Percentiles rank a stretch among this genome's conserved stretches.
These are phyloP conservation scores for Microthlaspi erraticum DNA, from an alignment of 345 rosid genomes.

Conservation along the genomic window DNA sequence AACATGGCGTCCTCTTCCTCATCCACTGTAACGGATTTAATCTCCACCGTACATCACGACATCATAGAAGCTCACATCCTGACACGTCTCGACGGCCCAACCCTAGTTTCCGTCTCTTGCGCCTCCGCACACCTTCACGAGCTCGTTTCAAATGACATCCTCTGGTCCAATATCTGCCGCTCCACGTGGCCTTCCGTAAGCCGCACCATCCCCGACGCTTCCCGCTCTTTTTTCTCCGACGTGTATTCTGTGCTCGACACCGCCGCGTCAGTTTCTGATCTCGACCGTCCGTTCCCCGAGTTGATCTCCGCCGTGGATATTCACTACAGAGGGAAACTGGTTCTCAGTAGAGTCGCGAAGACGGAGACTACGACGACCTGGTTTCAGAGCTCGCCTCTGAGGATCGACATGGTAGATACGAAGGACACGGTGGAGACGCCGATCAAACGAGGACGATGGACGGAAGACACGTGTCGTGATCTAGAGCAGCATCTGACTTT, in stretches of 20 bases:
- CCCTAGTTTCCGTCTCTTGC: conserved; percentile 65
- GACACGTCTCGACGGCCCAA: conserved; percentile 71
- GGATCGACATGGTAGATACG: conserved; percentile 66
- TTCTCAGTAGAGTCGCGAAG: conserved; percentile 59
- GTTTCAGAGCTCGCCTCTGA: conserved; percentile 76
- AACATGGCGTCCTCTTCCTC: conserved; percentile 9
- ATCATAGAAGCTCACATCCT: conserved; percentile 66
- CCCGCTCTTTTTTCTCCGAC: conserved; percentile 76
- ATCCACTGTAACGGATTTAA: conserved; percentile 15
- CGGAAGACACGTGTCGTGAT: conserved; percentile 49
- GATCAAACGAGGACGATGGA: conserved; percentile 44
- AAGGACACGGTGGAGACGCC: conserved; percentile 65
- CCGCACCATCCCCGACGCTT: conserved; percentile 53
- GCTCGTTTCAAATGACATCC: conserved; percentile 51
- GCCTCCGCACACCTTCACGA: conserved; percentile 56
- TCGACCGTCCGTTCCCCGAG: conserved; percentile 41
- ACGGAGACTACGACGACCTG: conserved; percentile 66
- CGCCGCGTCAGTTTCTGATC: conserved; percentile 20
- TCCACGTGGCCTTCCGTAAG: conserved; percentile 79
- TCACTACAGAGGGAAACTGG: conserved; percentile 47
- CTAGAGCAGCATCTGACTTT: conserved; percentile 53
- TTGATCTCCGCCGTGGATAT: conserved; percentile 79
- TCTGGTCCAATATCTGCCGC: conserved; percentile 63
- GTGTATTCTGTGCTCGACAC: conserved; percentile 44
- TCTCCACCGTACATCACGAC: conserved; percentile 60